These are phyloP conservation scores for Coniophora puteana DNA, from an alignment of 1,284 basidiomycete genomes.

Conservation along the genomic window DNA sequence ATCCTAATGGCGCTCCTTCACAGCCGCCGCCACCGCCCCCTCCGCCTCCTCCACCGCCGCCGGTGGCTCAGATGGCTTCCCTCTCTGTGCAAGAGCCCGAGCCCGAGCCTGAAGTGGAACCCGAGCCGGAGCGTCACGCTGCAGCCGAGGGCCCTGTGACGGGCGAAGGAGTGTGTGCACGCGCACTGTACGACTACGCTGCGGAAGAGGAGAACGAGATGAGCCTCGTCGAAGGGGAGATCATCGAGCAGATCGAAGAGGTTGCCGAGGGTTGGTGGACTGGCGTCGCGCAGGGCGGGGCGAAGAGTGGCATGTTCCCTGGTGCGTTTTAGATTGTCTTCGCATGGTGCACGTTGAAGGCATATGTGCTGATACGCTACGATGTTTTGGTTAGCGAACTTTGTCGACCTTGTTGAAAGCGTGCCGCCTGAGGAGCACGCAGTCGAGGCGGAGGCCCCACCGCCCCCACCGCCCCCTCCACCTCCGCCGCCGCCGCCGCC, in stretches of 20 bases:
- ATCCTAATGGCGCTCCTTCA: conserved; percentile 9
- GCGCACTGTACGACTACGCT: conserved; percentile 77
- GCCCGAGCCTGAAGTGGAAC: conserved; percentile 11
- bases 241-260: conserved; percentile 79
- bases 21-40: conserved; percentile 17
- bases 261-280: conserved; percentile 88
- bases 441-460: conserved; percentile 28
- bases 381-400: conserved; percentile 65
- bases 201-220: conserved; percentile 88
- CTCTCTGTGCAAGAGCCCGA: conserved; percentile 15
- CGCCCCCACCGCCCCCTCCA: conserved; percentile 34
- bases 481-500: conserved; percentile 44
- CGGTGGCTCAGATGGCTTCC: conserved; percentile 15
- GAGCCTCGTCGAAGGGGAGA: conserved; percentile 73
- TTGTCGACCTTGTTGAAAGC: conserved; percentile 76
- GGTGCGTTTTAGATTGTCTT: conserved; percentile 36
- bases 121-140: conserved; percentile 31
- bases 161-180: conserved; percentile 53
- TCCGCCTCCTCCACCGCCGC: conserved; percentile 15
- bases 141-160: conserved; percentile 22
- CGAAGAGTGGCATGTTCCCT: conserved; percentile 72
- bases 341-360: neutral
- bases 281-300: conserved; percentile 62
- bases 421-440: conserved; percentile 34
- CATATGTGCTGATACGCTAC: conserved; percentile 4